Conservation (phyloP, 768 basidiomycete genomes). For the Phanerochaete carnosa region DNA sequence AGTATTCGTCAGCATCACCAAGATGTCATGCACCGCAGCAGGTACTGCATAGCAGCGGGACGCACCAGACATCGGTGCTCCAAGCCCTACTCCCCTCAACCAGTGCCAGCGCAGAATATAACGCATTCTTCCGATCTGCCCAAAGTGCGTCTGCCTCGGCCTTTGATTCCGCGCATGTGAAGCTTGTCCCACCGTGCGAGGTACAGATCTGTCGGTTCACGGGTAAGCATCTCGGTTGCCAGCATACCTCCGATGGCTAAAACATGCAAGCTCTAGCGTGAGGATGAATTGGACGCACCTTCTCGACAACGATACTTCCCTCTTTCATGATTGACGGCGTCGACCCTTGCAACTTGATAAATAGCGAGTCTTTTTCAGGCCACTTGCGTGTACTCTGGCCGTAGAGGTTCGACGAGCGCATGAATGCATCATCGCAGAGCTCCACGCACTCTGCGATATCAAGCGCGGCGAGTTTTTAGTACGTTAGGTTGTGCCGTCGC, state of each 20-base stretch:
- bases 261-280: too few species aligned
- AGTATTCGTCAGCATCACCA: too few species aligned
- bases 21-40: slow-evolving; percentile 18
- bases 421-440: slow-evolving; percentile 53
- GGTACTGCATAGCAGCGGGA: not conserved
- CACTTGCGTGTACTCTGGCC: slow-evolving; percentile 36
- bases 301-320: slow-evolving; percentile 24
- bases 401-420: slow-evolving; percentile 15
- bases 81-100: slow-evolving; percentile 66
- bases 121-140: slow-evolving; percentile 82
- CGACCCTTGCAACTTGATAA: slow-evolving; percentile 88
- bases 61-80: slow-evolving; percentile 93
- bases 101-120: slow-evolving; percentile 66
- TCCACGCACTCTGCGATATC: slow-evolving; percentile 73
- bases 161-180: slow-evolving; percentile 71
- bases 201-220: slow-evolving; percentile 51
- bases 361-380: slow-evolving; percentile 73
- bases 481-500: too few species aligned
- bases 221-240: too few species aligned
- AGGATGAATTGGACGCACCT: too few species aligned
- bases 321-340: slow-evolving; percentile 48
- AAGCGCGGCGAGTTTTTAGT: too few species aligned
- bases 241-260: too few species aligned
- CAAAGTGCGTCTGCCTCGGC: slow-evolving; percentile 76
- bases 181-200: slow-evolving; percentile 63